phyloP scores from a whole-genome alignment of 805 yeast genomes.

The Wickerhamiella bombiphila region DNA sequence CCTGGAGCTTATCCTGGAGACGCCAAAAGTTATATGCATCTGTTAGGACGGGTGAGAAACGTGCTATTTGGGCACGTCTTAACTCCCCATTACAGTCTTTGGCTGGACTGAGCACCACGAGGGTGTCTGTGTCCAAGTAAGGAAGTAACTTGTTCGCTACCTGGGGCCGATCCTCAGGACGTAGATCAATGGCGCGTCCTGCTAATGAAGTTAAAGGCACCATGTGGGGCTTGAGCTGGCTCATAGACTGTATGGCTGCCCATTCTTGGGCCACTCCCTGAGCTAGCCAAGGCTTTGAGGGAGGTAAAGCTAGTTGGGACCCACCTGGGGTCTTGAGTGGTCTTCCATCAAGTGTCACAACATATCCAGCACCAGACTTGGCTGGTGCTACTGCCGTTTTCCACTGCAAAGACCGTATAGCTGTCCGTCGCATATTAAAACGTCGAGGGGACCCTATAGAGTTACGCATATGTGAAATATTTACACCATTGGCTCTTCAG shows the following conservation, averaged over 20 bases:
- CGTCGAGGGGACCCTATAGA: too few species aligned
- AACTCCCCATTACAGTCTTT: constrained; percentile 73
- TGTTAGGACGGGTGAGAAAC: constrained; percentile 58
- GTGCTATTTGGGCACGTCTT: constrained; percentile 63
- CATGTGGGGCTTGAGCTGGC: constrained; percentile 53
- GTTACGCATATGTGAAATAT: too few species aligned
- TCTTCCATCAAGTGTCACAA: constrained; percentile 43
- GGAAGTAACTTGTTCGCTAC: constrained; percentile 51
- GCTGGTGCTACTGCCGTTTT: not conserved
- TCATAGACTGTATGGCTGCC: constrained; percentile 47
- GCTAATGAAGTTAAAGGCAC: constrained; percentile 80
- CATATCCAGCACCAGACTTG: not conserved
- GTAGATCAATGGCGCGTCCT: constrained; percentile 73
- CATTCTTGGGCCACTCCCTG: constrained; percentile 75
- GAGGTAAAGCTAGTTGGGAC: constrained; percentile 49
- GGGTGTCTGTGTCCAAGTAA: constrained; percentile 87
- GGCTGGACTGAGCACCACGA: constrained; percentile 69
- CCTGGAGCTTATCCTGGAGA: constrained; percentile 31
- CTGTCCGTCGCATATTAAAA: not conserved
- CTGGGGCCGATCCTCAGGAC: constrained; percentile 38
- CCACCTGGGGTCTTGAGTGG: constrained; percentile 80
- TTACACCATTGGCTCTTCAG: too few species aligned
- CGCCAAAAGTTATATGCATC: constrained; percentile 47
- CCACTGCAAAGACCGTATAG: not conserved
- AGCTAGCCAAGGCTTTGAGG: constrained; percentile 37